Evolutionary conservation across 2,329 filamentous ascomycete species (phyloP).

Genomic region (Stemphylium lycopersici): DNA sequence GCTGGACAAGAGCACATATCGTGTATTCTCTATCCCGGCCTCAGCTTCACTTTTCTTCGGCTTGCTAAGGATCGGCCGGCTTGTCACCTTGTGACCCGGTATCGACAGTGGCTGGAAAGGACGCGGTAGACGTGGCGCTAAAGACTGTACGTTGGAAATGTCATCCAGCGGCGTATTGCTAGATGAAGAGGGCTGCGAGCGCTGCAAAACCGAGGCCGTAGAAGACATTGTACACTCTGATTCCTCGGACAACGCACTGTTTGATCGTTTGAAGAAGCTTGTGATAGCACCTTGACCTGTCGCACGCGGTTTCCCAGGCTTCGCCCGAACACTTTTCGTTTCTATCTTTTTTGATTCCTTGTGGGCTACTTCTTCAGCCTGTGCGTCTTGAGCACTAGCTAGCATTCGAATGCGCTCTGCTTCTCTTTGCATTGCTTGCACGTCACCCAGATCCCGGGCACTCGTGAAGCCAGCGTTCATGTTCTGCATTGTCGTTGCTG

Average conservation of each 20-base stretch:
- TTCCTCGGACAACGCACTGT: constrained; percentile 20
- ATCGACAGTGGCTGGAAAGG: constrained; percentile 35
- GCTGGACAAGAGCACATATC: constrained; percentile 58
- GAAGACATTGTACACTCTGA: constrained; percentile 10
- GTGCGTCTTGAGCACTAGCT: constrained; percentile 31
- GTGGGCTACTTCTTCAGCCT: constrained; percentile 19
- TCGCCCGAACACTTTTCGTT: constrained; percentile 22
- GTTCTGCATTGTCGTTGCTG: constrained; percentile 30
- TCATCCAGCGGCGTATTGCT: constrained; percentile 33
- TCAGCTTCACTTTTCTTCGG: constrained; percentile 31
- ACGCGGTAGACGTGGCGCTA: constrained; percentile 10
- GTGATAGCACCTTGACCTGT: constrained; percentile 60
- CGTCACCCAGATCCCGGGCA: constrained; percentile 38
- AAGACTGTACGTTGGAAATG: constrained; percentile 40
- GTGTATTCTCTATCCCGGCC: constrained; percentile 34
- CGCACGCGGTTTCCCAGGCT: constrained; percentile 44
- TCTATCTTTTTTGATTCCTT: constrained; percentile 40
- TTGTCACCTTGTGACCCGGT: constrained; percentile 39
- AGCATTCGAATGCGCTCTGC: constrained; percentile 38
- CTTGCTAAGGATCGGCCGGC: constrained; percentile 42
- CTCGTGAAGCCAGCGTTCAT: constrained; percentile 46
- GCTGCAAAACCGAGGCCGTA: constrained; percentile 18
- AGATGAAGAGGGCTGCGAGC: constrained; percentile 29
- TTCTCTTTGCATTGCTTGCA: constrained; percentile 50
- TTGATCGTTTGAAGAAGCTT: constrained; percentile 56